Evolutionary conservation across 2,329 filamentous ascomycete species (phyloP), one percentile per base, ranked within the genome.

Genomic region (Fusarium hostae): DNA sequence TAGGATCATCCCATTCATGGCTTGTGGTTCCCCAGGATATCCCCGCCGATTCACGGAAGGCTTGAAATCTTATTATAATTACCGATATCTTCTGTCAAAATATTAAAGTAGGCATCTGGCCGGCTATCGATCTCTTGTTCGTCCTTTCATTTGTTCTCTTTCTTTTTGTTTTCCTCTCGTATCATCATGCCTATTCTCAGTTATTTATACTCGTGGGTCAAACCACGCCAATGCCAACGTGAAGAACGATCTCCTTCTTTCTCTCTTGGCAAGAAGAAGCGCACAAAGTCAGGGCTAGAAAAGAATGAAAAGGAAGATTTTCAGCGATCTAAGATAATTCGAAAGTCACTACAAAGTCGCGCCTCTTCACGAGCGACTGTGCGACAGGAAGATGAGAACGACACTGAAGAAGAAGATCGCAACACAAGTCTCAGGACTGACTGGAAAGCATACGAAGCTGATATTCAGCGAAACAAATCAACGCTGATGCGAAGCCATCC

Each of bases 391-490:
- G 69, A 71, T 20, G 50, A 45, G n/a, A 52, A 67, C n/a, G 70
- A 70, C 32, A 71, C 70, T 9, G 67, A 68, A 63, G 41, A 76
- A 59, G 75, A 76, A 28, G 70, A 76, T 18, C 40, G 41, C 32
- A 58, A 48, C 41, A 60, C 67, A 18, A 69, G 62, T 13, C 63
- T 80, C 3, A 77, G 72, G 37, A 77, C 75, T 4, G 80, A 83
- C 39, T 82, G 79, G 80, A 84, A 84, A 66, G 79, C 79, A 30
- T 80, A 79, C 68, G 83, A 84, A 70, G 82, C 82, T 5, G 74
- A 75, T 39, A 56, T 79, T 6, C 77, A 79, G 48, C 72, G 64
- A 12, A 78, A 81, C 15, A 73, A 76, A 45, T 75, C 75, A 5
- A 67, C 66, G 9, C 76, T 79, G 10, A 75, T 79, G 43, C 66